These are phyloP conservation scores for Kazachstania sp. DNA, from an alignment of 1,139 yeast genomes.

Conservation along the genomic window DNA sequence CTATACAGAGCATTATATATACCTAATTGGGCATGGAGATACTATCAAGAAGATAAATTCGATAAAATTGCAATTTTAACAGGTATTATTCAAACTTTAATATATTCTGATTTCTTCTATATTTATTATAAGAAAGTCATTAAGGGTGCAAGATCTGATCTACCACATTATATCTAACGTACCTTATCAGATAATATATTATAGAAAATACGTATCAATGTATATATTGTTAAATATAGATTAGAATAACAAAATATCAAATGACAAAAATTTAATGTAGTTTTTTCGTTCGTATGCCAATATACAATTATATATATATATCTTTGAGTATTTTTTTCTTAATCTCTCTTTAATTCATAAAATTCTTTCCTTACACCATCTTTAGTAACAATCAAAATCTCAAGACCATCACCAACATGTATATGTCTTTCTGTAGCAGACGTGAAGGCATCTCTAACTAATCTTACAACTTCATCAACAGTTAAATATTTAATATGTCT, in stretches of 20 bases:
- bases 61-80: constrained; percentile 68
- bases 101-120: constrained; percentile 93
- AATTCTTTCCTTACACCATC: constrained; percentile 83
- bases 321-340: constrained; percentile 14
- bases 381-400: constrained; percentile 81
- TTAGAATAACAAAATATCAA: neutral
- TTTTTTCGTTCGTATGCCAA: neutral
- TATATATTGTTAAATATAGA: neutral
- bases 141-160: constrained; percentile 61
- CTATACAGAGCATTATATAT: constrained; percentile 79
- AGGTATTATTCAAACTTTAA: constrained; percentile 74
- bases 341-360: constrained; percentile 85
- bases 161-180: constrained; percentile 49
- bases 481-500: constrained; percentile 54
- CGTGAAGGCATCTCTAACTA: constrained; percentile 88
- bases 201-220: neutral
- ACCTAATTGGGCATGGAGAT: constrained; percentile 93
- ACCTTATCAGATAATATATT: too few species aligned
- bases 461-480: constrained; percentile 74
- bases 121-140: constrained; percentile 77
- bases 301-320: constrained; percentile 5
- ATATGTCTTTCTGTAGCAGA: constrained; percentile 98
- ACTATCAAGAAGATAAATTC: constrained; percentile 54
- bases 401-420: constrained; percentile 94
- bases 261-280: neutral